Base-by-base conservation (phyloP, 208 protist species). In the Leishmania tarentolae region DNA sequence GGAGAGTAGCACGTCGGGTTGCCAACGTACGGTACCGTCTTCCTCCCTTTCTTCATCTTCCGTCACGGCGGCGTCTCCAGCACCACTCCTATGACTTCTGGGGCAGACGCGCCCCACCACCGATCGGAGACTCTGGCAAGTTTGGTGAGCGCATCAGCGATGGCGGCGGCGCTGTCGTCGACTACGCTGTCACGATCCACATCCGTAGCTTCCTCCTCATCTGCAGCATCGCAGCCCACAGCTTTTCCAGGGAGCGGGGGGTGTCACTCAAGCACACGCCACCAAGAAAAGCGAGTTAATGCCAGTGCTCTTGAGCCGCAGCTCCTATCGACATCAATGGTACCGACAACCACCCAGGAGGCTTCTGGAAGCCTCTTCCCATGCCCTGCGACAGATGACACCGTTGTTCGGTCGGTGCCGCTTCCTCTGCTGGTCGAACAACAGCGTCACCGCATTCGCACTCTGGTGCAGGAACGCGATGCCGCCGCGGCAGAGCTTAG, bases 391-490 rank as follows among this genome's bases (percentile, higher is more conserved):
- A 35, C 44, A 2, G 72, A 44, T n/a, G 72, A 31, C 50, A 9
- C 47, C 72, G 6, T 40, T 19, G 35, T 31, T 40, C 28, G n/a
- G 19, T 61, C 71, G 47, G 47, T 85, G 28, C 76, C 82, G 61
- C 76, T 76, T 44, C 76, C 85, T 28, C 40, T 65, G 31, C 59
- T 85, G 50, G 84, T 90, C 63, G 84, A 85, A 68, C 77, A 88
- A 77, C 85, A 88, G 78, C 76, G 65, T 11, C 28, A 78, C 2
- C 87, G 83, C 61, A 85, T 88, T 70, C 35, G 35, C 17, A 83
- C 87, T 31, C 40, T 93, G 24, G 66, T 92, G 21, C 76, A 86
- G 59, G 87, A 93, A 76, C 76, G 87, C 40, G 79, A 87, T 21
- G 37, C 69, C 19, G 84, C 82, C 28, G 50, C 83, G 3, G 85